Evolutionary conservation across 2,329 filamentous ascomycete genomes (phyloP).

Genomic region (Pseudogymnoascus sp.): DNA sequence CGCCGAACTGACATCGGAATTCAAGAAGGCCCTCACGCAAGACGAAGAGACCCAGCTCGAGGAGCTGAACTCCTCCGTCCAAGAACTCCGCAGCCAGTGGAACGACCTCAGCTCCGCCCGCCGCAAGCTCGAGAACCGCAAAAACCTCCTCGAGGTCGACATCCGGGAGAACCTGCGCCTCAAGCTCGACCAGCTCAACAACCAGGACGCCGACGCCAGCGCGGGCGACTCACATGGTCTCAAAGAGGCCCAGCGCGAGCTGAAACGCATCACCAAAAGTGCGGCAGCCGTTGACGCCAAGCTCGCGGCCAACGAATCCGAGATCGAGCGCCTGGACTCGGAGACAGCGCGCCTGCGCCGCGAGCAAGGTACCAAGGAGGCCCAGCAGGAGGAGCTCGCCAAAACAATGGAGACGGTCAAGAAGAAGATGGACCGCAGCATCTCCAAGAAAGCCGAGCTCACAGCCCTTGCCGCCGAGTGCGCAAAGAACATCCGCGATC

Average conservation of each 20-base stretch:
- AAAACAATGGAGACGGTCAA: conserved; percentile 76
- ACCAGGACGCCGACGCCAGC: conserved; percentile 62
- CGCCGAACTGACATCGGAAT: conserved; percentile 73
- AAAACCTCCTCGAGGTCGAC: conserved; percentile 78
- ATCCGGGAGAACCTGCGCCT: conserved; percentile 83
- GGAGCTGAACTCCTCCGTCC: conserved; percentile 58
- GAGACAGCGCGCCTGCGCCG: conserved; percentile 33
- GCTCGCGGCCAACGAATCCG: conserved; percentile 65
- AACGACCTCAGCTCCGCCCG: conserved; percentile 66
- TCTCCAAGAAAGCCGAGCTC: conserved; percentile 77
- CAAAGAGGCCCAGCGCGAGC: conserved; percentile 71
- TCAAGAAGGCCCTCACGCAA: conserved; percentile 79
- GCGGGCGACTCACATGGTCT: conserved; percentile 57
- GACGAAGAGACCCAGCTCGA: conserved; percentile 81
- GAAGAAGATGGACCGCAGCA: conserved; percentile 84
- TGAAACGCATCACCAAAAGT: conserved; percentile 67
- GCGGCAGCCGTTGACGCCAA: conserved; percentile 61
- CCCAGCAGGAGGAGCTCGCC: conserved; percentile 67
- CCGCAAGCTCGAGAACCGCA: conserved; percentile 70
- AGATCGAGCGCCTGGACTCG: conserved; percentile 51
- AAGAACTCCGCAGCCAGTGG: conserved; percentile 69
- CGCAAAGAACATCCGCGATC: conserved; percentile 80
- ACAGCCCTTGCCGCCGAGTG: conserved; percentile 72
- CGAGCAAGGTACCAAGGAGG: conserved; percentile 56
- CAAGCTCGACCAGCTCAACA: conserved; percentile 77